Conservation (phyloP, 768 basidiomycete genomes). For the Lentinula raphanica region DNA sequence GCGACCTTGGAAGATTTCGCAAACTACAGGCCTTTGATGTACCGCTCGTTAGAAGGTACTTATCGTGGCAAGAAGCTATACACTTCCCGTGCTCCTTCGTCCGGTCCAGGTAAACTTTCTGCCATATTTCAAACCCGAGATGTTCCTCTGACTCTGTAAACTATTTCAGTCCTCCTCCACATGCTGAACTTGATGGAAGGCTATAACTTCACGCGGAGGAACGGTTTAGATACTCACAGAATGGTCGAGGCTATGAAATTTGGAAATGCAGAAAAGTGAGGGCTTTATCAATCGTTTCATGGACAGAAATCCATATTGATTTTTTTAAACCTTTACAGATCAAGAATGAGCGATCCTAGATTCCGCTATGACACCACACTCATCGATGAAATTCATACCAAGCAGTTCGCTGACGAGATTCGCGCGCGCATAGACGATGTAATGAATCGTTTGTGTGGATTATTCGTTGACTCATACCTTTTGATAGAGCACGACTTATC, state of each 20-base stretch:
- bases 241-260: slow-evolving; percentile 63
- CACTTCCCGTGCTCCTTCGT: slow-evolving; percentile 59
- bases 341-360: slow-evolving; percentile 52
- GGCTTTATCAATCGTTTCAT: too few relatives aligned
- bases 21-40: slow-evolving; percentile 43
- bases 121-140: neutral
- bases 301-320: too few relatives aligned
- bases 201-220: slow-evolving; percentile 38
- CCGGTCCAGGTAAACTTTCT: slow-evolving; percentile 32
- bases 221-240: slow-evolving; percentile 49
- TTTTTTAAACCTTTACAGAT: slow-evolving; percentile 33
- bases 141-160: neutral
- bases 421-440: slow-evolving; percentile 57
- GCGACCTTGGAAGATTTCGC: slow-evolving; percentile 51
- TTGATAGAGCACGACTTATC: slow-evolving; percentile 53
- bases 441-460: neutral
- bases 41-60: slow-evolving; percentile 50
- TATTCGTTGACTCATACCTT: too few relatives aligned
- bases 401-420: slow-evolving; percentile 42
- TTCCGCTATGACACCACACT: slow-evolving; percentile 35
- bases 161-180: slow-evolving; percentile 42
- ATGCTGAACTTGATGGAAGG: slow-evolving; percentile 63
- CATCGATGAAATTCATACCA: slow-evolving; percentile 45
- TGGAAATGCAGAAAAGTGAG: neutral
- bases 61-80: slow-evolving; percentile 59